phyloP scores from a whole-genome alignment of 768 basidiomycete genomes.

The Leccinum fibrillosum region DNA sequence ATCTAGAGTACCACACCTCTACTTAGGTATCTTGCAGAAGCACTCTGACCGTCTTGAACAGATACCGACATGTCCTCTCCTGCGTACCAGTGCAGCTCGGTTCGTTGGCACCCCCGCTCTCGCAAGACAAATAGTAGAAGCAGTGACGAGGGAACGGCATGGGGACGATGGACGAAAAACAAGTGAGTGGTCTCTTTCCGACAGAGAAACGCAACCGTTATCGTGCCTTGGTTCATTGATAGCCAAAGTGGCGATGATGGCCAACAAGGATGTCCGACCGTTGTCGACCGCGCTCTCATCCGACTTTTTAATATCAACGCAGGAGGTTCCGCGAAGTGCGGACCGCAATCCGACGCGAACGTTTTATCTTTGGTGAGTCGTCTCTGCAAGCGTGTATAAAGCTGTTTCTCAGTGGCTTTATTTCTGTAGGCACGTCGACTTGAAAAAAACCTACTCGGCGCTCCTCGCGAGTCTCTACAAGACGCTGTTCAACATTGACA shows the following conservation, averaged over 20 bases:
- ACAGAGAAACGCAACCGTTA: too few species aligned
- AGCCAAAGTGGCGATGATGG: constrained; percentile 78
- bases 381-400: not conserved
- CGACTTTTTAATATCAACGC: constrained; percentile 82
- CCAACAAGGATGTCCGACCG: constrained; percentile 65
- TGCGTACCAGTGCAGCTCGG: too few species aligned
- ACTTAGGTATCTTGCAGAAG: too few species aligned
- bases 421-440: constrained; percentile 78
- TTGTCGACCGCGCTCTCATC: constrained; percentile 75
- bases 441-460: constrained; percentile 75
- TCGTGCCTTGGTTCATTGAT: too few species aligned
- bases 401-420: not conserved
- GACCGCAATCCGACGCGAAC: constrained; percentile 88
- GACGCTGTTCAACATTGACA: constrained; percentile 81
- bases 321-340: constrained; percentile 89
- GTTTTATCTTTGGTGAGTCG: constrained; percentile 83
- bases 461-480: constrained; percentile 68
- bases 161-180: too few species aligned
- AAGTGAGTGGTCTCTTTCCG: too few species aligned
- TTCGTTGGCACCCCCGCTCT: too few species aligned
- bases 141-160: too few species aligned
- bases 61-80: too few species aligned
- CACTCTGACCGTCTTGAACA: too few species aligned
- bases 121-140: too few species aligned
- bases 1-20: too few species aligned